These are phyloP conservation scores for Vanrija sp. DNA, from an alignment of 1,284 basidiomycete species.

Conservation along the genomic window DNA sequence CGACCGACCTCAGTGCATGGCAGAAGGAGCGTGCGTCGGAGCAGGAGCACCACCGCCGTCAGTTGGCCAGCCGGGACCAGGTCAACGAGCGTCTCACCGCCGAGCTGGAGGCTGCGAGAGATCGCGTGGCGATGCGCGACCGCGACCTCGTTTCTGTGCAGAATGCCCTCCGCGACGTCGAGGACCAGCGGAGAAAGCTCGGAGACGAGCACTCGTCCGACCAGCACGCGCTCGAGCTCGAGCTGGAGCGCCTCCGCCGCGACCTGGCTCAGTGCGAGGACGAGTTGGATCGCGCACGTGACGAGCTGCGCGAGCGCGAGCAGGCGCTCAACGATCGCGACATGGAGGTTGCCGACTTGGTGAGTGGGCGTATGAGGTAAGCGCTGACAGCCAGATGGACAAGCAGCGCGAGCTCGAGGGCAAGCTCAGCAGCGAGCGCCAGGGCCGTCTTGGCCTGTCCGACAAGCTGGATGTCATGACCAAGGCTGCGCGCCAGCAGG, in stretches of 20 bases:
- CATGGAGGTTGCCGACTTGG: constrained; percentile 62
- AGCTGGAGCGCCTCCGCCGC: constrained; percentile 80
- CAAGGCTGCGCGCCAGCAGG: constrained; percentile 59
- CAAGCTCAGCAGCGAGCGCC: constrained; percentile 74
- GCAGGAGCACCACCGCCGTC: constrained; percentile 46
- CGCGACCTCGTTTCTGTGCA: constrained; percentile 72
- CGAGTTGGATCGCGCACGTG: constrained; percentile 68
- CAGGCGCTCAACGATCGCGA: constrained; percentile 64
- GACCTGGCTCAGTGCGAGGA: constrained; percentile 77
- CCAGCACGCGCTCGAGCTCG: constrained; percentile 81
- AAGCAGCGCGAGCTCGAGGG: constrained; percentile 73
- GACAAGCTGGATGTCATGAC: constrained; percentile 78
- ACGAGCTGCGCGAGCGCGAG: constrained; percentile 68
- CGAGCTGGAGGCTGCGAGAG: constrained; percentile 51
- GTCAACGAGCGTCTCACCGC: constrained; percentile 38
- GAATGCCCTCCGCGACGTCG: constrained; percentile 59
- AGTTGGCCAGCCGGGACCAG: constrained; percentile 49
- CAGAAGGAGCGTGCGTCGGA: constrained; percentile 50
- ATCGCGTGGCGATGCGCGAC: constrained; percentile 44
- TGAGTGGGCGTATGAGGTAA: constrained; percentile 33
- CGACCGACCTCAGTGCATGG: constrained; percentile 39
- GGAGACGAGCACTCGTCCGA: constrained; percentile 79
- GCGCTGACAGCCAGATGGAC: constrained; percentile 52
- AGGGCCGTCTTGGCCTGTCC: constrained; percentile 72
- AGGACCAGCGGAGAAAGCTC: constrained; percentile 58